phyloP scores from a whole-genome alignment of 164 flowering plant genomes.

The Magnolia officinalis region DNA sequence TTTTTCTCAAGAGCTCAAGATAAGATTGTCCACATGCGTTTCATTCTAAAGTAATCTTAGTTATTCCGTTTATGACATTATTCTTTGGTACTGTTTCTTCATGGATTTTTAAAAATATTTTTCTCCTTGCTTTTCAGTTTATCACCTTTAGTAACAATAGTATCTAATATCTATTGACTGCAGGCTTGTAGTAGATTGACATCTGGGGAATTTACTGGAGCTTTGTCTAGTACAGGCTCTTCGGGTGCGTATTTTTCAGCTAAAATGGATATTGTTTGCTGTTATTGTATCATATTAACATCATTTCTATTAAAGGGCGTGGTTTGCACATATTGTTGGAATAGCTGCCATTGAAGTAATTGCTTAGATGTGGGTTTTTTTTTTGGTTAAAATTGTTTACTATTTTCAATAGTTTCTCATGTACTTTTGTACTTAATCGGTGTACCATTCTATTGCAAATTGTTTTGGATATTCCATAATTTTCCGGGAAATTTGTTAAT shows the following conservation, averaged over 20 bases:
- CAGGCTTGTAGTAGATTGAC: conserved; percentile 79
- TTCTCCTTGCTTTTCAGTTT: background rate
- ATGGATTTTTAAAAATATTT: background rate
- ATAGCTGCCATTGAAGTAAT: background rate
- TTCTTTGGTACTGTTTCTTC: background rate
- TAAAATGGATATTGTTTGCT: background rate
- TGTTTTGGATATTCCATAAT: too few relatives aligned
- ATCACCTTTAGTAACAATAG: background rate
- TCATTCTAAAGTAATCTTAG: background rate
- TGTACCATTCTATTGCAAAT: too few relatives aligned
- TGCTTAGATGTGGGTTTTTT: background rate
- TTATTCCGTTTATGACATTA: background rate
- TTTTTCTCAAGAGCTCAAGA: too few relatives aligned
- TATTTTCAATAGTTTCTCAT: too few relatives aligned
- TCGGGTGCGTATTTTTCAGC: conserved; percentile 40
- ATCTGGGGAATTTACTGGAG: conserved; percentile 46
- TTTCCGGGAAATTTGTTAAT: too few relatives aligned
- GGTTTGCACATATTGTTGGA: too few relatives aligned
- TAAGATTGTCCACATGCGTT: background rate
- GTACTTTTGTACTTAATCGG: too few relatives aligned
- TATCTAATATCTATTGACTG: conserved; percentile 10
- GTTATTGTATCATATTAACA: background rate
- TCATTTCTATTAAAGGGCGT: background rate
- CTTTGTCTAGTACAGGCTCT: conserved; percentile 7
- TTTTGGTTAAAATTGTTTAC: too few relatives aligned